Base-by-base conservation (phyloP, 1,284 basidiomycete species). In the Ganoderma meredithae region DNA sequence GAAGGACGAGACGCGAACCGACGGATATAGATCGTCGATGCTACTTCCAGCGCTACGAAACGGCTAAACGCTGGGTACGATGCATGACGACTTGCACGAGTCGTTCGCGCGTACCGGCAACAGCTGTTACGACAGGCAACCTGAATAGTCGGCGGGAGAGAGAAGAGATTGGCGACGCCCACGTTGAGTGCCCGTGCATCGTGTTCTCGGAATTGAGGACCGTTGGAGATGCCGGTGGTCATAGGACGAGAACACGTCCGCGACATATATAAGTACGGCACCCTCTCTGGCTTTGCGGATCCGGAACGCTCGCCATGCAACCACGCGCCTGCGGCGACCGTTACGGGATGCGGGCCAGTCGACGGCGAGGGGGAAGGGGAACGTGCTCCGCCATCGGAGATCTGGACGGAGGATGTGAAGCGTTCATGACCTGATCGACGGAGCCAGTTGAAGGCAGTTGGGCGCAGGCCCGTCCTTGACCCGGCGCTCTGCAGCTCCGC, bases 291-390 rank as follows among this genome's bases (percentile, higher is more conserved):
- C 60, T 49, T 56, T 64, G 68, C 66, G 66, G 68, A 64, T 58
- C 67, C 68, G 71, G 71, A 52, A 66, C 64, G 64, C 64, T 66
- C 68, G 71, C 62, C 68, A 60, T 64, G 66, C 53, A 49, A 8
- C 52, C 61, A n/a, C 31, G 27, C 15, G 44, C 27, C 15, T 27
- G 66, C 33, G 59, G 43, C 36, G 44, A 59, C 49, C 63, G 5
- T 33, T 33, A 27, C 58, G 64, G 60, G 40, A 36, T 7, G 13
- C 60, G 62, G 33, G 27, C 56, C 27, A 39, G 33, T 40, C 27
- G 33, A 19, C 9, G 33, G 62, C 7, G 36, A 8, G 36, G 9
- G 9, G 7, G 36, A 6, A 36, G 36, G 58, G 62, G 64, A 68
- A 17, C 22, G 52, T 36, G 60, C 36, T 56, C 61, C 52, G 60